A percentile compares a stretch with the other conserved stretches of the same genome.
phyloP scores from a whole-genome alignment of 306 rosid genomes.

The Acmispon strigosus region DNA sequence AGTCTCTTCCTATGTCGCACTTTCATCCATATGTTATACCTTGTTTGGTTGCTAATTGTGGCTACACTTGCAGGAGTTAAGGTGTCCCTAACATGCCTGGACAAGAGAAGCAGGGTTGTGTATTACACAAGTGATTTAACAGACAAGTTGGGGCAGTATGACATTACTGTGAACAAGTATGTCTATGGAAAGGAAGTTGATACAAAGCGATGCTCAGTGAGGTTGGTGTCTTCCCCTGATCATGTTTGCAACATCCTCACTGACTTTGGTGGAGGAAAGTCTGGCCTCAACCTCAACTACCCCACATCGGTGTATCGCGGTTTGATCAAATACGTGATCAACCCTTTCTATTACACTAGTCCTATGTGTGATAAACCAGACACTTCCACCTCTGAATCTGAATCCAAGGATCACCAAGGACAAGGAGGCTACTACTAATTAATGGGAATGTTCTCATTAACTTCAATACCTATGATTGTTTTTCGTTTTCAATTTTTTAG shows the following conservation, averaged over 20 bases:
- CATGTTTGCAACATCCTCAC: slow-evolving; percentile 62
- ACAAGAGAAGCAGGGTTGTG: slow-evolving; percentile 49
- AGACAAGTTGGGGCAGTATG: slow-evolving; percentile 55
- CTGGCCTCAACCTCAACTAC: slow-evolving; percentile 44
- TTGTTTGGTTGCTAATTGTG: not conserved
- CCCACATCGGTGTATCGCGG: slow-evolving; percentile 45
- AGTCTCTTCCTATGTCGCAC: not conserved
- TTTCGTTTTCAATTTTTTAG: not conserved
- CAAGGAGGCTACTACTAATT: slow-evolving; percentile 22
- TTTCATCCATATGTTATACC: not conserved
- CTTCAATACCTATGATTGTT: not conserved
- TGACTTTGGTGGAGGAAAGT: slow-evolving; percentile 50
- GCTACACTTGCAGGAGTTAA: slow-evolving; percentile 36
- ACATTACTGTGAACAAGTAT: slow-evolving; percentile 27
- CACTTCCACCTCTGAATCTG: slow-evolving; percentile 19
- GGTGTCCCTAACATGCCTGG: slow-evolving; percentile 72
- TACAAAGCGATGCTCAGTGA: slow-evolving; percentile 37
- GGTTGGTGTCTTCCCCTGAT: slow-evolving; percentile 75
- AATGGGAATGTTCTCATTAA: not conserved
- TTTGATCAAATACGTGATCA: slow-evolving; percentile 30
- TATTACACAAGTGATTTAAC: slow-evolving; percentile 67
- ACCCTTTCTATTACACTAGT: slow-evolving; percentile 60
- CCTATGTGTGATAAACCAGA: slow-evolving; percentile 71
- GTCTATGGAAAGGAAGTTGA: slow-evolving; percentile 43
- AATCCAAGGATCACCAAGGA: not conserved